Base-by-base conservation (phyloP, 768 basidiomycete species). In the Podaxis sp. region DNA sequence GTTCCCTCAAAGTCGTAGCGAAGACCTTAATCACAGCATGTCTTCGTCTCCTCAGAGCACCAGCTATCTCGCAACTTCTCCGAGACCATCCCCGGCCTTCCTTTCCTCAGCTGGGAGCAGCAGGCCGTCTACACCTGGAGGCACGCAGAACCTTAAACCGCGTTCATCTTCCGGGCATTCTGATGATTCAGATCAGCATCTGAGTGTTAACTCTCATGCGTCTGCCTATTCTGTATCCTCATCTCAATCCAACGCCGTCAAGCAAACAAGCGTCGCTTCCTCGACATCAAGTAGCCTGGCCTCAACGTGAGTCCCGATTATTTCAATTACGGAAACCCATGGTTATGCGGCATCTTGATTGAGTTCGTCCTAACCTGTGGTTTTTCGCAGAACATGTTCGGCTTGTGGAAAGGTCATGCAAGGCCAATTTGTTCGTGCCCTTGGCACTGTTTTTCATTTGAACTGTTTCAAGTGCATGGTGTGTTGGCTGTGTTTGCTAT, bases 401-500 rank as follows among this genome's bases (percentile, higher is more conserved):
- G 85, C 92, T 12, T 93, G 92, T 70, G 87, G 87, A 44, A 87
- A 88, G 71, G 76, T 86, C 42, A 92, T 98, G 87, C 90, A 95
- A 64, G 96, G 97, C 12, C 95, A 96, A 52, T 99, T 98, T 76
- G 97, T 99, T 39, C 86, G 97, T 63, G 97, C 97, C 0, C 80
- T 99, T 57, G 90, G 92, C 63, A 91, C 92, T 0, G 94, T 98
- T 24, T 99, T 89, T 72, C 97, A 99, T 75, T 76, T 99, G n/a
- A 92, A 93, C 68, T 99, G 97, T 79, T 99, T 99, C 85, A 92
- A 93, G 71, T 99, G 97, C 82, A 85, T 93, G 85, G 96, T 97
- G 69, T 67, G 90, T 79, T 19, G 7, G 62, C 61, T 66, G 36
- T 57, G 8, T 48, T 58, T 28, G 46, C 40, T 64, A 39, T 44